Evolutionary conservation across 2,329 filamentous ascomycete genomes (phyloP), one percentile per base, ranked within the genome.

Genomic region (Pestalotiopsis sp.): DNA sequence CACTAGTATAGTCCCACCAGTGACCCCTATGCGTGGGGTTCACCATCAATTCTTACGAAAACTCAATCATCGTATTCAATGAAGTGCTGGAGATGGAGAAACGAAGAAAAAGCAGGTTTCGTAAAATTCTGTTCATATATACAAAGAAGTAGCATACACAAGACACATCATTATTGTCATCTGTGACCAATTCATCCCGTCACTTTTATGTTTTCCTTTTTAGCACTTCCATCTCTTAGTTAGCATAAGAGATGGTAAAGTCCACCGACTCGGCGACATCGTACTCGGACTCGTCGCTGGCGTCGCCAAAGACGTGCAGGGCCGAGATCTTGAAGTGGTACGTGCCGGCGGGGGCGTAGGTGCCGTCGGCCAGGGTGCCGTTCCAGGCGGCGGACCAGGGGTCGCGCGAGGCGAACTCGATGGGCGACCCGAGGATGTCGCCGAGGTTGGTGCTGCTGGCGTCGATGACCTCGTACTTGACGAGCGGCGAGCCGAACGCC

Each of bases 311-410:
- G 69, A 89, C 81, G 69, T 81, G 82, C 70, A 89, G 75, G 2
- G 86, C 83, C 68, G 81, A 81, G 38, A 87, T 78, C 1, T 79
- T 78, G 64, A 88, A 78, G 75, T 82, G 84, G 76, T 89, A 89
- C 36, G 74, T 72, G 12, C 87, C 87, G 0, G 80, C 78, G 0
- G 85, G 82, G 1, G 81, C 86, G 69, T 84, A 87, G 1, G 73
- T 79, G 14, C 85, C 86, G 11, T 84, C 81, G 0, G 78, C 78
- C 4, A 89, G 76, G 65, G 78, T 76, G 13, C 87, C 87, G 64
- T 85, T 81, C 80, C 85, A 89, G 0, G 68, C 65, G 5, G 76
- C 49, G 4, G 71, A 66, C 68, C 79, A 70, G 23, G 72, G 63
- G 49, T 80, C 79, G 20, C 82, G 80, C 23, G 81, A 71, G 45